Evolutionary conservation across 2,329 filamentous ascomycete species (phyloP), one percentile per base, ranked within the genome.

Genomic region (Rutstroemia sp.): DNA sequence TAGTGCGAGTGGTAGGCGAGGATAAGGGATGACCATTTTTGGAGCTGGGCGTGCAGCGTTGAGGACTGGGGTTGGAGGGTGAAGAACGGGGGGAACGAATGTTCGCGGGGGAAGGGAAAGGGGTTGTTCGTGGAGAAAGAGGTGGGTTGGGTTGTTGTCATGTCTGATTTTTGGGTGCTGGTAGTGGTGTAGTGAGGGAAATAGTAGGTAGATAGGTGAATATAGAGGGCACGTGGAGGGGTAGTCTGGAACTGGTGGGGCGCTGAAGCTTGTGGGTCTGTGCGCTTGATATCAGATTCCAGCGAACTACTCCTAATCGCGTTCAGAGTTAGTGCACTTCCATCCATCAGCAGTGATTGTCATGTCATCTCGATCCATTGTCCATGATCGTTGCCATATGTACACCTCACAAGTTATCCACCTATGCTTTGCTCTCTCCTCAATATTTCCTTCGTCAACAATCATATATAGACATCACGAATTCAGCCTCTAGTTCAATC

Each of bases 21-120:
- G 68, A 97, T 83, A 16, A 96, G 82, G 34, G 82, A 72, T n/a
- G 87, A 84, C 94, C 94, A 99, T 73, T 92, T 92, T 58, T 81
- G 76, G 59, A 91, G 84, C 69, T 94, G 89, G 47, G 86, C 83
- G 72, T 86, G 82, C 68, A 80, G 85, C 9, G 88, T 92, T 30
- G 81, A 80, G 59, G 83, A 77, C 74, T 89, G 89, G 38, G 85
- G 81, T 72, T 94, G 89, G 54, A 83, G 83, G 56, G 87, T 91
- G 81, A 88, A 94, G 84, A 94, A 92, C 68, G 89, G 86, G 0
- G 89, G 89, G 76, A 90, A 92, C 74, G 76, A 75, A 78, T 91
- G 87, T 70, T 83, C 80, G 64, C 76, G 78, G 4, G 83, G 83
- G 71, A 83, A 86, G 41, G 64, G 55, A 71, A 84, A 85, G 30